A percentile compares a stretch with the other conserved stretches of the same genome.
Evolutionary conservation across 768 basidiomycete species (phyloP).

Genomic region (Boletellus ananiceps): DNA sequence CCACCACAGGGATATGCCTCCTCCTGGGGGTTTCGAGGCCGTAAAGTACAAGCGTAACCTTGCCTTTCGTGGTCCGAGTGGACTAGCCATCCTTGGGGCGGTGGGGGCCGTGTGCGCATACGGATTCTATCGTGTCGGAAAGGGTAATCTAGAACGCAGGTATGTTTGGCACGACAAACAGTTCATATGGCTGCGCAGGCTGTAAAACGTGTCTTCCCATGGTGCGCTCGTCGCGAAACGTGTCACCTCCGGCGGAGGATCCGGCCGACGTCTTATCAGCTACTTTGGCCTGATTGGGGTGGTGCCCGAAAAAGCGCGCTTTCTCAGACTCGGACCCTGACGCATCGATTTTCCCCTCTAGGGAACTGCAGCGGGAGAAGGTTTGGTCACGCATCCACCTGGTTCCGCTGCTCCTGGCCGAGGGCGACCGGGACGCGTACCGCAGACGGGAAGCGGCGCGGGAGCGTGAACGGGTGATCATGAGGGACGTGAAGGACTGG

Average conservation of each 20-base stretch:
- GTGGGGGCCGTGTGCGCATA: conserved; percentile 81
- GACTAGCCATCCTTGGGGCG: conserved; percentile 79
- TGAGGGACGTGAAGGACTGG: conserved; percentile 93
- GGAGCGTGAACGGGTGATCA: conserved; percentile 81
- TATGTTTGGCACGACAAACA: conserved; percentile 41
- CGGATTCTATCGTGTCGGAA: conserved; percentile 89
- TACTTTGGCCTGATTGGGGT: conserved; percentile 34
- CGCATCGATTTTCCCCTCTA: conserved; percentile 38
- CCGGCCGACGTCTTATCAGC: conserved; percentile 44
- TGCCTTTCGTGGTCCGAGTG: conserved; percentile 83
- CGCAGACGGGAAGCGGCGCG: conserved; percentile 73
- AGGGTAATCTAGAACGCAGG: conserved; percentile 91
- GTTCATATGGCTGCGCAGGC: conserved; percentile 46
- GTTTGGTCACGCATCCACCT: conserved; percentile 95
- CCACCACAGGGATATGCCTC: conserved; percentile 85
- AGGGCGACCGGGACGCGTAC: conserved; percentile 88
- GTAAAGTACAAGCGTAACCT: conserved; percentile 96
- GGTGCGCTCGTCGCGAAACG: conserved; percentile 67
- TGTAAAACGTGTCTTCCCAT: conserved; percentile 58
- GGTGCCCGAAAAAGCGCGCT: conserved; percentile 38
- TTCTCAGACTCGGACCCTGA: conserved; percentile 41
- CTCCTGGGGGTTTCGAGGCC: conserved; percentile 85
- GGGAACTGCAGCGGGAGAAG: conserved; percentile 90
- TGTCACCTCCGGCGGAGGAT: conserved; percentile 50
- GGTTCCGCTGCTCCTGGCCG: conserved; percentile 86